These are phyloP conservation scores for Penicillium tannophilum DNA, from an alignment of 495 filamentous ascomycete species.

Conservation along the genomic window DNA sequence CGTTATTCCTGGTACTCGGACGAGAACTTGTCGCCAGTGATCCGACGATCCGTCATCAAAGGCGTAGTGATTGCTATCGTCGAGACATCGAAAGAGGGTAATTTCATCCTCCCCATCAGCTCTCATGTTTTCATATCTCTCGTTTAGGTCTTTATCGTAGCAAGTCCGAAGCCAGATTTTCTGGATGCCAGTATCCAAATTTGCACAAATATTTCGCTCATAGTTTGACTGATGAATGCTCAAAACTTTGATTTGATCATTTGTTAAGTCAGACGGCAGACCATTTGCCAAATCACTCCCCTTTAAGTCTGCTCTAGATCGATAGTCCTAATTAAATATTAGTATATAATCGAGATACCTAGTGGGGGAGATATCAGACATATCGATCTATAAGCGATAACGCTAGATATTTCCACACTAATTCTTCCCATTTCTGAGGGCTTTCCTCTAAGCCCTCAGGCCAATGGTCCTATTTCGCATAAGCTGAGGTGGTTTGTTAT, in stretches of 20 bases:
- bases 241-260: constrained; percentile 12
- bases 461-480: constrained; percentile 13
- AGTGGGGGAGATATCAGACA: constrained; percentile 8
- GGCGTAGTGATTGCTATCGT: constrained; percentile 9
- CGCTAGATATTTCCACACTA: constrained; percentile 12
- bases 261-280: constrained; percentile 11
- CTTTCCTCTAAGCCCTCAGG: constrained; percentile 10
- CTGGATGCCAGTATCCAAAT: constrained; percentile 12
- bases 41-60: constrained; percentile 9
- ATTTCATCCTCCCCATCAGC: constrained; percentile 11
- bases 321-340: constrained; percentile 14
- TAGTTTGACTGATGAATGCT: constrained; percentile 11
- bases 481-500: constrained; percentile 8
- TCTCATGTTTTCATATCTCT: constrained; percentile 11
- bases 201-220: constrained; percentile 12
- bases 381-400: constrained; percentile 14
- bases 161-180: constrained; percentile 13
- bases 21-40: constrained; percentile 14
- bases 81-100: constrained; percentile 14
- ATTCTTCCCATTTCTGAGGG: constrained; percentile 15
- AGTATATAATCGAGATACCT: constrained; percentile 11
- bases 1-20: constrained; percentile 12
- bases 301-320: constrained; percentile 12
- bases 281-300: constrained; percentile 10
- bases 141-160: constrained; percentile 13